Percentiles rank a stretch among this genome's conserved stretches.
Conservation (phyloP, 305 asterid species). For the Stenogyne calaminthoides region DNA sequence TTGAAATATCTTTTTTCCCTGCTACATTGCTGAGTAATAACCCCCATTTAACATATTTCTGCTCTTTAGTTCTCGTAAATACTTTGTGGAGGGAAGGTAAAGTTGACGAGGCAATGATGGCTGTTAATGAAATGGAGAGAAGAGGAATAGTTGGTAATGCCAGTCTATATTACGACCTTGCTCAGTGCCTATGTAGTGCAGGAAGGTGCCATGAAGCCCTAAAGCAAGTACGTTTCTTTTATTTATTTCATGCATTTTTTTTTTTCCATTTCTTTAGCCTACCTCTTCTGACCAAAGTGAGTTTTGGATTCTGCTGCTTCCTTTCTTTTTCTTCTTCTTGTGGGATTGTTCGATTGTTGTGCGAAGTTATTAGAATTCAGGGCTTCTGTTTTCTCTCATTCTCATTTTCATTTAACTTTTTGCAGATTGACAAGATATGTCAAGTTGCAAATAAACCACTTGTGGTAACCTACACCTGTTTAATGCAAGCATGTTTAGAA, state of each 20-base stretch:
- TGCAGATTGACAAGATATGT: constrained; percentile 89
- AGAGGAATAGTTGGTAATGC: constrained; percentile 94
- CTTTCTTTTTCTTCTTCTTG: neutral
- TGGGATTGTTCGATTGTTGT: neutral
- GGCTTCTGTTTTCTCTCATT: neutral
- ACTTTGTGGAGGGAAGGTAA: constrained; percentile 88
- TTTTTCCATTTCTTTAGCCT: neutral
- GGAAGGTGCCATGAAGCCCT: constrained; percentile 89
- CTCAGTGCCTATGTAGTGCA: constrained; percentile 94
- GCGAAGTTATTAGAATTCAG: neutral
- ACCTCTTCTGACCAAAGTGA: neutral
- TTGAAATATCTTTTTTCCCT: constrained; percentile 24
- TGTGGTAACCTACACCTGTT: constrained; percentile 94
- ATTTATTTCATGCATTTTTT: constrained; percentile 7
- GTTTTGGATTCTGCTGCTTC: neutral
- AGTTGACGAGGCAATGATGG: constrained; percentile 71
- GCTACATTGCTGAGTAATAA: constrained; percentile 10
- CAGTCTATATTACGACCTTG: constrained; percentile 85
- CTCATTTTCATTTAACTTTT: constrained; percentile 23
- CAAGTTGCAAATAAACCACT: constrained; percentile 89
- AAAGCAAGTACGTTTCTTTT: constrained; percentile 61
- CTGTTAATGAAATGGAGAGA: constrained; percentile 84
- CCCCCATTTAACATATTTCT: constrained; percentile 13
- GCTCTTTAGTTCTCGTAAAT: constrained; percentile 69
- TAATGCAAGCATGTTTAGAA: constrained; percentile 79